These are phyloP conservation scores for Zea luxurians DNA, from an alignment of 176 grass and related monocot genomes.

Conservation along the genomic window DNA sequence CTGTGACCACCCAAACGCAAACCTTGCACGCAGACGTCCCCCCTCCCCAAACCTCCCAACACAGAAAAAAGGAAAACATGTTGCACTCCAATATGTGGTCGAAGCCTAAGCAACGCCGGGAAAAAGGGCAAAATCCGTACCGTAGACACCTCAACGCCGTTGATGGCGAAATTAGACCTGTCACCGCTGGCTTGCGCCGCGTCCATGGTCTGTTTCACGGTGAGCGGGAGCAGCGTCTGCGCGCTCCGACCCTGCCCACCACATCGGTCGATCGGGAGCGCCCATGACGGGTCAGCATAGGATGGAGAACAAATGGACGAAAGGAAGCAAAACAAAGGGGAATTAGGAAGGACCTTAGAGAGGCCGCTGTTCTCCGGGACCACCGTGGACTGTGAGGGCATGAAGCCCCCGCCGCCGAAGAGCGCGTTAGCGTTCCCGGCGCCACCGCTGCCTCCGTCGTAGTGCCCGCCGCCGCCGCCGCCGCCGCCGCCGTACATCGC, in stretches of 20 bases:
- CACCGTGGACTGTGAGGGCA: slow-evolving; percentile 79
- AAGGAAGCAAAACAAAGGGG: background rate
- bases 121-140: too few species aligned
- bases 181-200: slow-evolving; percentile 69
- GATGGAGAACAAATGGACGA: background rate
- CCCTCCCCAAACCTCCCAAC: too few species aligned
- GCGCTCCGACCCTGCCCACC: slow-evolving; percentile 41
- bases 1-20: too few species aligned
- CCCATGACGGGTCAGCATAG: background rate
- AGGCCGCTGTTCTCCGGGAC: slow-evolving; percentile 45
- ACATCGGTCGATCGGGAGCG: background rate
- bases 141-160: slow-evolving; percentile 60
- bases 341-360: slow-evolving; percentile 52
- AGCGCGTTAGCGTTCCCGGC: slow-evolving; percentile 41
- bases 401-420: slow-evolving; percentile 88
- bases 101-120: too few species aligned
- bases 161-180: slow-evolving; percentile 71
- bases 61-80: too few species aligned
- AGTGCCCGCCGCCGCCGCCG: slow-evolving; percentile 27
- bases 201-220: slow-evolving; percentile 85
- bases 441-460: slow-evolving; percentile 44
- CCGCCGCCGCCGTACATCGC: slow-evolving; percentile 45
- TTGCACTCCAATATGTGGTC: too few species aligned
- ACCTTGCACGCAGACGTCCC: too few species aligned
- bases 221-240: slow-evolving; percentile 71